Percentiles rank a stretch among this genome's conserved stretches.
These are phyloP conservation scores for Tricholomella constricta DNA, from an alignment of 768 basidiomycete species.

Conservation along the genomic window DNA sequence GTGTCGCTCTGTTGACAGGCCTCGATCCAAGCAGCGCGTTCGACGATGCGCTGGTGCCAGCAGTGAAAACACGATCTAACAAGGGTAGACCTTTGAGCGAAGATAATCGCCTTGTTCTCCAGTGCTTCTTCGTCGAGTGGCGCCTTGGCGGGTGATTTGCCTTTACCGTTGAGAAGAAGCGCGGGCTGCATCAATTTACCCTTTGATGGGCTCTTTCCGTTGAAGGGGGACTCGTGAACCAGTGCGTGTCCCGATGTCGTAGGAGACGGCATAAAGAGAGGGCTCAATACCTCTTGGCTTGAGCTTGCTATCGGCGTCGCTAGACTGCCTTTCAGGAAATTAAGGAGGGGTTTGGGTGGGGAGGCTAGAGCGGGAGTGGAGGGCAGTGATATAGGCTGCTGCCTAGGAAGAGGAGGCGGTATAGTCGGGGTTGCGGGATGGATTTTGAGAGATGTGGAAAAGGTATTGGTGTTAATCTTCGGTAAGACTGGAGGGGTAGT, in stretches of 20 bases:
- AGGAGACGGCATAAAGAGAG: constrained; percentile 39
- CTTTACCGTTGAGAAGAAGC: constrained; percentile 24
- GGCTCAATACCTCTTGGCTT: constrained; percentile 43
- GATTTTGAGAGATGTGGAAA: constrained; percentile 7
- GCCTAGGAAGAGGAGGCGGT: constrained; percentile 41
- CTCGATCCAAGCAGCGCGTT: constrained; percentile 58
- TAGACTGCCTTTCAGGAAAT: constrained; percentile 33
- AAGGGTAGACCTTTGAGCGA: constrained; percentile 39
- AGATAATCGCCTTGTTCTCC: constrained; percentile 42
- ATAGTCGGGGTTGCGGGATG: constrained; percentile 23
- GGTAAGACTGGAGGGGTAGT: constrained; percentile 22
- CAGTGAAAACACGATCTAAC: constrained; percentile 43
- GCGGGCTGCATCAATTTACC: not conserved
- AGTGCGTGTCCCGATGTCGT: constrained; percentile 24
- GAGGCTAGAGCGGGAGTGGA: constrained; percentile 40
- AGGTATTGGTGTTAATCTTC: constrained; percentile 25
- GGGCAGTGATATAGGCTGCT: constrained; percentile 48
- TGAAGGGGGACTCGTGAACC: constrained; percentile 1
- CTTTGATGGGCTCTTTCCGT: constrained; percentile 2
- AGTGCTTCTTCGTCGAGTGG: constrained; percentile 36
- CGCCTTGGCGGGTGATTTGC: constrained; percentile 25
- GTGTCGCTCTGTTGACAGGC: constrained; percentile 61
- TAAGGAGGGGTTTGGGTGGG: constrained; percentile 34
- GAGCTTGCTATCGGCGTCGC: constrained; percentile 22
- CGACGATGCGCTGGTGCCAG: constrained; percentile 50